Conservation (phyloP, 495 filamentous ascomycete genomes). For the Extremus antarcticus region DNA sequence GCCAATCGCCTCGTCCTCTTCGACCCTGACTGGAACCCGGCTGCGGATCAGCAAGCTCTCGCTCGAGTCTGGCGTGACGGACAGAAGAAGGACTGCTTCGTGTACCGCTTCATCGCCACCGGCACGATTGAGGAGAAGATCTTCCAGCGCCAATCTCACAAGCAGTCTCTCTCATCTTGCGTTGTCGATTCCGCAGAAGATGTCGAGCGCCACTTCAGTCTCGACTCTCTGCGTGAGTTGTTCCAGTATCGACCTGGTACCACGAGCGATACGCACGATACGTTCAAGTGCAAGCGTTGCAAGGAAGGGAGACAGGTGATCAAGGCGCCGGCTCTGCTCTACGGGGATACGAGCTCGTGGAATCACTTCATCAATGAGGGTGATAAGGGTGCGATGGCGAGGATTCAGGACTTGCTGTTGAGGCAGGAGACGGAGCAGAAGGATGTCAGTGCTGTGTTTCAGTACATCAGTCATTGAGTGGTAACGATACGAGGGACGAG, state of each 20-base stretch:
- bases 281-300: conserved; percentile 97
- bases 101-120: conserved; percentile 96
- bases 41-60: conserved; percentile 93
- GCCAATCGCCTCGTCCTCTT: conserved; percentile 95
- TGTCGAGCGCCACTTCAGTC: conserved; percentile 88
- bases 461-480: conserved; percentile 85
- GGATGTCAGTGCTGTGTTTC: conserved; percentile 88
- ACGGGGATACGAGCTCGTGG: conserved; percentile 97
- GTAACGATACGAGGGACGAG: not conserved
- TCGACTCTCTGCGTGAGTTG: conserved; percentile 78
- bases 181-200: conserved; percentile 97
- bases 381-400: conserved; percentile 52
- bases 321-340: conserved; percentile 87
- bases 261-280: conserved; percentile 89
- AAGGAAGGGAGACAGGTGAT: conserved; percentile 72
- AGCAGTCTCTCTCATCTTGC: conserved; percentile 89
- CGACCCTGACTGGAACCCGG: conserved; percentile 98
- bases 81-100: conserved; percentile 98
- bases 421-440: conserved; percentile 71
- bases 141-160: conserved; percentile 96
- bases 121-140: conserved; percentile 99
- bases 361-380: conserved; percentile 87
- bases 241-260: conserved; percentile 85
- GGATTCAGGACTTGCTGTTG: conserved; percentile 84
- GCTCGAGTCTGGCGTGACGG: conserved; percentile 98